phyloP scores from a whole-genome alignment of 2,329 filamentous ascomycete genomes.

The Monilinia fructigena region DNA sequence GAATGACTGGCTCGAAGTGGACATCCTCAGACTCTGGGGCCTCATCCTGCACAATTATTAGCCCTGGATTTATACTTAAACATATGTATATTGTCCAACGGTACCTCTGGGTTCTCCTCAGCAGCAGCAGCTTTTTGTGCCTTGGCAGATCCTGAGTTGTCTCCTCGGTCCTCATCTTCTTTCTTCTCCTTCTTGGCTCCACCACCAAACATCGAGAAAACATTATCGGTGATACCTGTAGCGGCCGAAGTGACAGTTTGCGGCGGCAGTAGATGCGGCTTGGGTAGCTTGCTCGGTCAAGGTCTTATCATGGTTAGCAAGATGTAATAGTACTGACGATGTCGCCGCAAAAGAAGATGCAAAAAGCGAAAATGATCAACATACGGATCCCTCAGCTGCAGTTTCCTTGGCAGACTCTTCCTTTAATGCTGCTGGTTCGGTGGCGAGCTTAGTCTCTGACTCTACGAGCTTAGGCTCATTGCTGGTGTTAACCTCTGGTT shows the following conservation, averaged over 20 bases:
- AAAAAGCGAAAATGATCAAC: not conserved
- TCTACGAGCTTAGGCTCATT: slow-evolving; percentile 42
- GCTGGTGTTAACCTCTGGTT: slow-evolving; percentile 41
- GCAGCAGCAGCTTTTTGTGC: slow-evolving; percentile 59
- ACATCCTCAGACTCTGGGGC: slow-evolving; percentile 86
- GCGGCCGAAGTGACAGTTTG: slow-evolving; percentile 45
- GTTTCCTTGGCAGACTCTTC: slow-evolving; percentile 32
- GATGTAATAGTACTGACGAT: slow-evolving; percentile 3
- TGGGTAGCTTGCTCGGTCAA: slow-evolving; percentile 40
- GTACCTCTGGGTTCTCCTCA: slow-evolving; percentile 42
- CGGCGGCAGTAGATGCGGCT: slow-evolving; percentile 42
- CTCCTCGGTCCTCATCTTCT: slow-evolving; percentile 75
- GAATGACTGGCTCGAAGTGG: slow-evolving; percentile 95
- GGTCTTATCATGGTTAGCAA: slow-evolving; percentile 32
- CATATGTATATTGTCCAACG: slow-evolving; percentile 10
- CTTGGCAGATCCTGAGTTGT: slow-evolving; percentile 87
- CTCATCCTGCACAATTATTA: slow-evolving; percentile 54
- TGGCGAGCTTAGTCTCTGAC: slow-evolving; percentile 47
- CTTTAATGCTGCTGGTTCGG: slow-evolving; percentile 38
- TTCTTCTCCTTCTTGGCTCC: slow-evolving; percentile 97
- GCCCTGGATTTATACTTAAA: slow-evolving; percentile 26
- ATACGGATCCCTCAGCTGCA: slow-evolving; percentile 31
- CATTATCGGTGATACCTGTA: slow-evolving; percentile 53
- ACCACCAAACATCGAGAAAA: slow-evolving; percentile 99
- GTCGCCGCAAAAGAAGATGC: not conserved